phyloP scores from a whole-genome alignment of 2,329 filamentous ascomycete species.

The Pseudocercospora fijiensis region DNA sequence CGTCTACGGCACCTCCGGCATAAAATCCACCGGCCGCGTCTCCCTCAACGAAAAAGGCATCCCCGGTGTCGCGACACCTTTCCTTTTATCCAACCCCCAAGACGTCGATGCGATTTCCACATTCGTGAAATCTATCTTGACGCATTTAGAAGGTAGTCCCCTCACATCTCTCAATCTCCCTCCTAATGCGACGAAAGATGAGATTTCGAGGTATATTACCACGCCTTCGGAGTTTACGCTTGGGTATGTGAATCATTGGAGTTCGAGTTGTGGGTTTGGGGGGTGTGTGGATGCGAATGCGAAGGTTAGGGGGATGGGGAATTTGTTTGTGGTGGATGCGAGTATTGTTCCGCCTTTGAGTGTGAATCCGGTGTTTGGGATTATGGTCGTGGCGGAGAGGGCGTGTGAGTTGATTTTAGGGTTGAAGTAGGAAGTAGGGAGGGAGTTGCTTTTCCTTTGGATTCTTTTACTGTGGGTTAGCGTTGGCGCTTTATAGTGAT shows the following conservation, averaged over 20 bases:
- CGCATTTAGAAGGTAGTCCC: constrained; percentile 43
- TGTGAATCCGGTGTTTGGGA: constrained; percentile 56
- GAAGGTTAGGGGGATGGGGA: constrained; percentile 50
- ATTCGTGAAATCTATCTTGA: constrained; percentile 55
- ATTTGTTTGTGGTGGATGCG: constrained; percentile 55
- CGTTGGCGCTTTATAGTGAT: too few relatives aligned
- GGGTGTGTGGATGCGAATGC: constrained; percentile 52
- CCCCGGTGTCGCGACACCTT: constrained; percentile 52
- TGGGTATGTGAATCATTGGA: constrained; percentile 56
- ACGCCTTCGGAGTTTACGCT: constrained; percentile 50
- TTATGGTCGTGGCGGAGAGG: constrained; percentile 56
- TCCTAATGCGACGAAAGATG: constrained; percentile 46
- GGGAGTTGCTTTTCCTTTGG: background rate
- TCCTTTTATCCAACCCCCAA: constrained; percentile 51
- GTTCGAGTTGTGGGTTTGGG: constrained; percentile 53
- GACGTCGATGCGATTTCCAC: constrained; percentile 52
- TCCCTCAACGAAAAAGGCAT: constrained; percentile 59
- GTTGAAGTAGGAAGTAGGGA: constrained; percentile 22
- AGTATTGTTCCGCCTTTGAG: constrained; percentile 53
- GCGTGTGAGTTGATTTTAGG: constrained; percentile 52
- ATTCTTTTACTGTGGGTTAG: too few relatives aligned
- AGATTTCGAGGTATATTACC: constrained; percentile 54
- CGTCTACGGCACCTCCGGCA: constrained; percentile 57
- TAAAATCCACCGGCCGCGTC: constrained; percentile 52
- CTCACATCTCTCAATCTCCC: constrained; percentile 53